Percentiles rank a stretch among this genome's conserved stretches.
These are phyloP conservation scores for Neocallimastix lanati DNA, from an alignment of 192 early-diverging fungal genomes.

Conservation along the genomic window DNA sequence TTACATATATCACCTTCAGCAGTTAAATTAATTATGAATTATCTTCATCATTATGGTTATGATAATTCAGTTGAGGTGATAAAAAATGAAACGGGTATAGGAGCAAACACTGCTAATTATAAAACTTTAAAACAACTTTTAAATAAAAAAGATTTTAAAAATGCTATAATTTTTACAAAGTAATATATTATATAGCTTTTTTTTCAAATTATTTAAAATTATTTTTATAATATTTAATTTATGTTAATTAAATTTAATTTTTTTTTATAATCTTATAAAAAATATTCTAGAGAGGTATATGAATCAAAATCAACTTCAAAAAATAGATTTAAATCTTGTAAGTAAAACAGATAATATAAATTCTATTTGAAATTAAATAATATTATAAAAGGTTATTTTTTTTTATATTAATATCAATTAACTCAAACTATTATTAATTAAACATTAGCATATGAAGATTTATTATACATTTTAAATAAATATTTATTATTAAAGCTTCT, in stretches of 20 bases:
- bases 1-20: not conserved
- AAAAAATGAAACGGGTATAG: not conserved
- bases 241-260: too few species aligned
- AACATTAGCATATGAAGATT: not conserved
- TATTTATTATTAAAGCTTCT: not conserved
- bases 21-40: not conserved
- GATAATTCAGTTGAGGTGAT: not conserved
- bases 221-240: too few species aligned
- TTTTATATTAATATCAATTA: too few species aligned
- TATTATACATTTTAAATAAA: not conserved
- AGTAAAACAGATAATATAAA: too few species aligned
- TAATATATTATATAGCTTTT: too few species aligned
- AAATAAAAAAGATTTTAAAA: not conserved
- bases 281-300: not conserved
- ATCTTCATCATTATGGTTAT: not conserved
- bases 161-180: not conserved
- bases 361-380: too few species aligned
- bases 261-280: too few species aligned
- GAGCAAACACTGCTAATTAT: not conserved
- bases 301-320: not conserved
- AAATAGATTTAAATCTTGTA: not conserved
- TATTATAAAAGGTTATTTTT: too few species aligned
- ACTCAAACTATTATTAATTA: too few species aligned
- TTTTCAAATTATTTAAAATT: too few species aligned
- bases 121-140: not conserved